These are phyloP conservation scores for Cutaneotrichosporon dermatis DNA, from an alignment of 1,284 basidiomycete genomes.

Conservation along the genomic window DNA sequence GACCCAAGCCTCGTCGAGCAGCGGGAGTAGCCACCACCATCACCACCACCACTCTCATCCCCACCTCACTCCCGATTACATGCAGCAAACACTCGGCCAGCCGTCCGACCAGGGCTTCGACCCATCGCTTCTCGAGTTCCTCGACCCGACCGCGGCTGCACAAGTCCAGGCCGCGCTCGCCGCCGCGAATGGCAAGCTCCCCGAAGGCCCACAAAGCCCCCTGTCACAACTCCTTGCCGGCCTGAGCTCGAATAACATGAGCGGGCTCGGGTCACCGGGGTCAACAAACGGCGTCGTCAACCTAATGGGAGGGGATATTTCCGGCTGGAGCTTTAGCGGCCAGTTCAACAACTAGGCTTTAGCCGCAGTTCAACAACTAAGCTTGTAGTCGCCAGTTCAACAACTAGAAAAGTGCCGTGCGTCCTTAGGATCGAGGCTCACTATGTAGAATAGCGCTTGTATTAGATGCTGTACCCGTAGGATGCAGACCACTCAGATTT, in stretches of 20 bases:
- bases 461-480: no score
- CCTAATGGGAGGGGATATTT: neutral
- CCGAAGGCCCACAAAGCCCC: neutral
- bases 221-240: neutral
- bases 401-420: no score
- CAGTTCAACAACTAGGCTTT: neutral
- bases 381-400: no score
- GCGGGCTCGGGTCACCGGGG: neutral
- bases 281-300: neutral
- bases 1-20: neutral
- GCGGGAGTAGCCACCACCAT: no score
- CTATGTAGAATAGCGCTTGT: no score
- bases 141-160: constrained; percentile 1
- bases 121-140: constrained; percentile 8
- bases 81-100: neutral
- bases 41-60: no score
- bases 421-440: no score
- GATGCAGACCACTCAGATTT: no score
- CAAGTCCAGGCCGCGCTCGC: neutral
- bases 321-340: neutral
- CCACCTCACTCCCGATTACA: neutral
- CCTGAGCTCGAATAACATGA: neutral
- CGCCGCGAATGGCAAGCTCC: neutral
- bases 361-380: no score
- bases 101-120: neutral